phyloP scores from a whole-genome alignment of 192 early-diverging fungal species.

The Coemansia sp. region DNA sequence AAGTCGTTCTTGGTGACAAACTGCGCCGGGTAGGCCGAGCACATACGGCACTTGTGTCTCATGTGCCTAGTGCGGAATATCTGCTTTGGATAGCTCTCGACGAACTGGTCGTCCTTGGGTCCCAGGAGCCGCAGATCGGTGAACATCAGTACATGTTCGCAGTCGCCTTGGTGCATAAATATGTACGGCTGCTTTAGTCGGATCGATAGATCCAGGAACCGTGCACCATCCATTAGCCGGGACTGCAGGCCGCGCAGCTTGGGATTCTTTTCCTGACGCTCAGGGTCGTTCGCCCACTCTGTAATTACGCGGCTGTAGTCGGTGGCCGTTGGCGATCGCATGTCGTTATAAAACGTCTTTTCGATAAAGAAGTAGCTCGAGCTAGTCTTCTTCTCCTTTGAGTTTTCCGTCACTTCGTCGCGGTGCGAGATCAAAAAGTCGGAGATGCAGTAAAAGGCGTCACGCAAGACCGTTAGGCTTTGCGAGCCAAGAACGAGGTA shows the following conservation, averaged over 20 bases:
- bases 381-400: constrained; percentile 59
- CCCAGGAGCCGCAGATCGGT: constrained; percentile 61
- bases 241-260: constrained; percentile 57
- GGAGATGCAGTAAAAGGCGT: constrained; percentile 71
- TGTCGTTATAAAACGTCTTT: constrained; percentile 74
- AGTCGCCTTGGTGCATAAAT: constrained; percentile 79
- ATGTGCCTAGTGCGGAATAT: constrained; percentile 60
- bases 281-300: constrained; percentile 68
- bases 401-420: constrained; percentile 51
- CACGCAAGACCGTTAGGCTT: constrained; percentile 67
- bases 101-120: constrained; percentile 61
- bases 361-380: constrained; percentile 81
- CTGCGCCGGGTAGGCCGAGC: constrained; percentile 62
- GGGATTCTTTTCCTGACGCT: constrained; percentile 55
- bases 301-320: constrained; percentile 75
- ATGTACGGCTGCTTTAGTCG: constrained; percentile 69
- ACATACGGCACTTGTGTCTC: constrained; percentile 68
- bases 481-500: constrained; percentile 72
- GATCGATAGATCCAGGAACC: constrained; percentile 68
- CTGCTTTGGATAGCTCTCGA: constrained; percentile 59
- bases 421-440: constrained; percentile 65
- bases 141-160: constrained; percentile 77
- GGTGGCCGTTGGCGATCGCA: constrained; percentile 60
- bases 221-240: constrained; percentile 63
- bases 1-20: constrained; percentile 74